Evolutionary conservation across 164 flowering plant genomes (phyloP).

Genomic region (Kalanchoe fedtschenkoi): DNA sequence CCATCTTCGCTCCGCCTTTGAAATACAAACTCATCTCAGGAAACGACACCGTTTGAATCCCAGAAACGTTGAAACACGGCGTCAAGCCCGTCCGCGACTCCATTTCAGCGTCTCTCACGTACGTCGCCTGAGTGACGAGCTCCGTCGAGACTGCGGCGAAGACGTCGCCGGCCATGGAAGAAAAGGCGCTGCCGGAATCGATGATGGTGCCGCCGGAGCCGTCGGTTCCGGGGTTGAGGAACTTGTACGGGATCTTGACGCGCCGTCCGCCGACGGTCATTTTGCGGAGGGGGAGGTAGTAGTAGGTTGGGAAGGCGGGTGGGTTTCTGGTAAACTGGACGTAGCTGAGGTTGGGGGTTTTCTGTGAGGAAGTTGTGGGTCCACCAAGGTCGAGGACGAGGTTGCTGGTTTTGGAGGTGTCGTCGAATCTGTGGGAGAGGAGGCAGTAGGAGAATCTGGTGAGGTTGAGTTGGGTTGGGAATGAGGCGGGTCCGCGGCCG

Average conservation of each 20-base stretch:
- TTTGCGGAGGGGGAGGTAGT: constrained; percentile 12
- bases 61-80: constrained; percentile 15
- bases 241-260: constrained; percentile 12
- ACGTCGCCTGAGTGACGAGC: constrained; percentile 2
- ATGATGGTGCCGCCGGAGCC: constrained; percentile 14
- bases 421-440: constrained; percentile 12
- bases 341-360: constrained; percentile 12
- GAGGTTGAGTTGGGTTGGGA: constrained; percentile 41
- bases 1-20: constrained; percentile 14
- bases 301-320: constrained; percentile 1
- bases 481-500: constrained; percentile 43
- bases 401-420: constrained; percentile 10
- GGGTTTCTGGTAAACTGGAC: constrained; percentile 9
- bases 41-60: constrained; percentile 3
- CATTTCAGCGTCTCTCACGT: background rate
- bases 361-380: background rate
- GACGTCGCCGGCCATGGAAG: constrained; percentile 9
- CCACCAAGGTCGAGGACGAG: constrained; percentile 5
- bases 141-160: constrained; percentile 8
- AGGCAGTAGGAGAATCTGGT: constrained; percentile 35
- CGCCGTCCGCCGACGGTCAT: constrained; percentile 10
- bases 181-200: constrained; percentile 13
- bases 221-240: constrained; percentile 4
- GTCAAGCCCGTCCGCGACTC: constrained; percentile 8
- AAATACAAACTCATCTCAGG: constrained; percentile 12